Evolutionary conservation across 768 basidiomycete genomes (phyloP).

Genomic region (Basidioascus undulatus): DNA sequence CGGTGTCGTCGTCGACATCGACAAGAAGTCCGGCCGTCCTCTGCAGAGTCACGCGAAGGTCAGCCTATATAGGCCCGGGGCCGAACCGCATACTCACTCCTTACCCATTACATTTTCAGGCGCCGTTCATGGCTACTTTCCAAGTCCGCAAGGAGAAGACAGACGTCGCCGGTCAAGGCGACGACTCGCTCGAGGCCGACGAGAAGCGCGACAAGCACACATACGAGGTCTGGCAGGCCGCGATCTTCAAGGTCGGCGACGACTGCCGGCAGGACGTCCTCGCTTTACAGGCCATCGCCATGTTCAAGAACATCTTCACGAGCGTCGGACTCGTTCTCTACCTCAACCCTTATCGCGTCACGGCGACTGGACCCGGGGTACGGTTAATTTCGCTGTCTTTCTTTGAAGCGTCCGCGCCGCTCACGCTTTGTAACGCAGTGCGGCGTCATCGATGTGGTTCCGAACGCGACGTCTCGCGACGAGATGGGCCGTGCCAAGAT

Average conservation of each 20-base stretch:
- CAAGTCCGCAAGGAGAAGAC: slow-evolving; percentile 37
- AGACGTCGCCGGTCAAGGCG: slow-evolving; percentile 3
- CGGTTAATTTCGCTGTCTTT: slow-evolving; percentile 16
- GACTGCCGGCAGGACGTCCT: slow-evolving; percentile 98
- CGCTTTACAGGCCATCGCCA: slow-evolving; percentile 87
- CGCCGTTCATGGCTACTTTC: slow-evolving; percentile 99
- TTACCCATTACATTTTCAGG: slow-evolving; percentile 25
- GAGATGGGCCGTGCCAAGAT: slow-evolving; percentile 99
- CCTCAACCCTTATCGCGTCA: slow-evolving; percentile 86
- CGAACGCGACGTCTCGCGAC: slow-evolving; percentile 88
- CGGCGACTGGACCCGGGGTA: slow-evolving; percentile 87
- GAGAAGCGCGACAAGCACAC: slow-evolving; percentile 14
- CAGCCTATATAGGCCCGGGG: not conserved
- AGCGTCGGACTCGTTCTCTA: slow-evolving; percentile 71
- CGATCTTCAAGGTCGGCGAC: slow-evolving; percentile 99
- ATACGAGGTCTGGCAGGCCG: slow-evolving; percentile 87
- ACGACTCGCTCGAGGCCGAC: slow-evolving; percentile 20
- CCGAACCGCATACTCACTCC: not conserved
- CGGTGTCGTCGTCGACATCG: slow-evolving; percentile 85
- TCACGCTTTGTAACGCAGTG: slow-evolving; percentile 29
- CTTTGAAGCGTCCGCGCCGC: not conserved
- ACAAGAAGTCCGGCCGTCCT: slow-evolving; percentile 85
- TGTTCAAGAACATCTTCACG: slow-evolving; percentile 97
- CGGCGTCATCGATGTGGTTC: slow-evolving; percentile 94
- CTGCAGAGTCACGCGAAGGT: slow-evolving; percentile 96